A percentile compares a stretch with the other conserved stretches of the same genome.
phyloP scores from a whole-genome alignment of 192 early-diverging fungal genomes.

The Entomortierella chlamydospora region DNA sequence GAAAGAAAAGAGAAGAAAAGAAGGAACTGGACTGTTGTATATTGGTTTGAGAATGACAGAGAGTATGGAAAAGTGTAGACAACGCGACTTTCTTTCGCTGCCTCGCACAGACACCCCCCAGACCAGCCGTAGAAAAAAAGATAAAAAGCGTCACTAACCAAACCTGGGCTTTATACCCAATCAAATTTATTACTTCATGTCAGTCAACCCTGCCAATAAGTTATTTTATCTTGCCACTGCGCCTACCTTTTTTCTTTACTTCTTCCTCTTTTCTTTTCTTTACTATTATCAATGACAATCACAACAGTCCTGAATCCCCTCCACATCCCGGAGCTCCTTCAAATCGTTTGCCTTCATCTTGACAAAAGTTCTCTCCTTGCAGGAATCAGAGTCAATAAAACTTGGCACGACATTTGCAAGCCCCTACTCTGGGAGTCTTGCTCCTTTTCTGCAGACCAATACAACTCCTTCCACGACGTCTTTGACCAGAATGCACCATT shows the following conservation, averaged over 20 bases:
- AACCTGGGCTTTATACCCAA: slow-evolving; percentile 4
- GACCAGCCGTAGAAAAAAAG: neutral
- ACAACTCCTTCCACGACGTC: slow-evolving; percentile 13
- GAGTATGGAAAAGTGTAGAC: too few species aligned
- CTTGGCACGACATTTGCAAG: slow-evolving; percentile 22
- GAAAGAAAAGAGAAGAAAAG: too few species aligned
- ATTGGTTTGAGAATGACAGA: too few species aligned
- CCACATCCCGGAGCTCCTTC: slow-evolving; percentile 27
- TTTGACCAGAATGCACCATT: slow-evolving; percentile 41
- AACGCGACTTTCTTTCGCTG: too few species aligned
- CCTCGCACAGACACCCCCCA: too few species aligned
- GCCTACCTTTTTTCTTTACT: neutral
- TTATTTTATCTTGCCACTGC: too few species aligned
- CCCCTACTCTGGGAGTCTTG: slow-evolving; percentile 35
- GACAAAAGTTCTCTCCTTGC: slow-evolving; percentile 24
- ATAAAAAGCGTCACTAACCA: slow-evolving; percentile 15
- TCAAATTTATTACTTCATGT: neutral
- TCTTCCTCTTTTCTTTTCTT: neutral
- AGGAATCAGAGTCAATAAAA: slow-evolving; percentile 1
- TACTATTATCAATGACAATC: neutral
- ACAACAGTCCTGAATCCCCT: slow-evolving; percentile 21
- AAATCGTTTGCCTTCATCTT: slow-evolving; percentile 10
- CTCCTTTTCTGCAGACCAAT: slow-evolving; percentile 34
- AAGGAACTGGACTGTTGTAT: too few species aligned
- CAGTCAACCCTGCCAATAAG: too few species aligned